Base-by-base conservation (phyloP, 2,329 filamentous ascomycete genomes). In the Ampelomyces quisqualis region DNA sequence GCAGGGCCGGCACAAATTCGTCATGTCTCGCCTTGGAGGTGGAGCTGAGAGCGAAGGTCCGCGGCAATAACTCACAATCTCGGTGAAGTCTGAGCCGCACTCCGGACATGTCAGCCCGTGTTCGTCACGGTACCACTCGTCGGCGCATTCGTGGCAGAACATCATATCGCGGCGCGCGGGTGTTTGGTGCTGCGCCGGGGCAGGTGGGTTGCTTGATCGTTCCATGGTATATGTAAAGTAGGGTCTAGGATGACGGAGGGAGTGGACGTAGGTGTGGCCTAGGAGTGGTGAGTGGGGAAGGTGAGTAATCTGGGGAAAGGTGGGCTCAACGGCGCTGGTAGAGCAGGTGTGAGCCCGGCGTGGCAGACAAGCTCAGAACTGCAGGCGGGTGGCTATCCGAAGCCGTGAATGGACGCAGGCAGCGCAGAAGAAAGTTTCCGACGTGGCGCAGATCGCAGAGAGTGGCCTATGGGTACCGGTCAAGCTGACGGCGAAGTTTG, bases 41-140 rank as follows among this genome's bases (percentile, higher is more conserved):
- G 23, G 32, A 42, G 45, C 40, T 43, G 40, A 32, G n/a, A 36
- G 45, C 31, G 38, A 39, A 33, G 34, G 43, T 10, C 21, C 33
- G 47, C 43, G 26, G 40, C 34, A 24, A 43, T 33, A 40, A 75
- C 85, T 62, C 74, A 95, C 90, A 57, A 97, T 89, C 71, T 98
- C 90, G 11, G 82, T 88, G 53, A 88, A 84, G 14, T 95, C 88
- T 24, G 82, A 82, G 3, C 77, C 65, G 64, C 93, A 98, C n/a
- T 73, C 68, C 11, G 90, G 89, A 63, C 93, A 98, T 11, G 71
- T 73, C 48, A 95, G 70, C 18, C 78, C 83, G 51, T 78, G 75
- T 49, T 86, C 78, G 45, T 88, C 80, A 45, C 81, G 76, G 60
- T 85, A 88, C 89, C 90, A 97, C 66, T 95, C 85, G 49, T 86